Evolutionary conservation across 495 filamentous ascomycete species (phyloP).

Genomic region (Xylaria cubensis): DNA sequence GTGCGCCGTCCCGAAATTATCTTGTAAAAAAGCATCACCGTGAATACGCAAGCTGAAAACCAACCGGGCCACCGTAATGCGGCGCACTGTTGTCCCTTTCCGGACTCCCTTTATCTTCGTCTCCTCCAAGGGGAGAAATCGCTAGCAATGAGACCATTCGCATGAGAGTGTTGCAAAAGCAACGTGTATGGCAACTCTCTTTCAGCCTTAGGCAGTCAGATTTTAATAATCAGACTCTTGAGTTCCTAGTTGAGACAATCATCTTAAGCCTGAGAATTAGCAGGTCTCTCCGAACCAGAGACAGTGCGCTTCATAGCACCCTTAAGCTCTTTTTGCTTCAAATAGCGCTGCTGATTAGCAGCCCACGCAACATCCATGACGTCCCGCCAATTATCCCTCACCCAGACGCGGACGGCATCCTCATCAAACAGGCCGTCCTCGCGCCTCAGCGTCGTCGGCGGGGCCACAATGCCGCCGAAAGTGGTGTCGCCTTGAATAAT

Average conservation of each 20-base stretch:
- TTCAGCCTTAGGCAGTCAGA: neutral
- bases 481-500: constrained; percentile 43
- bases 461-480: constrained; percentile 35
- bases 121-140: too few species aligned
- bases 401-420: constrained; percentile 42
- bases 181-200: neutral
- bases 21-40: neutral
- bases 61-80: too few species aligned
- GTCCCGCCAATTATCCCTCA: constrained; percentile 43
- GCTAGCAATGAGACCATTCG: too few species aligned
- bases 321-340: constrained; percentile 35
- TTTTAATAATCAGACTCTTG: neutral
- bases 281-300: neutral
- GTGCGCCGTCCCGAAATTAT: neutral
- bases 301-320: neutral
- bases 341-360: constrained; percentile 31
- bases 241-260: neutral
- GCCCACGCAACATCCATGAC: constrained; percentile 43
- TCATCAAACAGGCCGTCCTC: constrained; percentile 48
- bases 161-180: too few species aligned
- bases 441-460: constrained; percentile 30
- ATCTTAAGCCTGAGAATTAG: neutral
- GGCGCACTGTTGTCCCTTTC: too few species aligned
- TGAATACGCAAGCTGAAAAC: too few species aligned
- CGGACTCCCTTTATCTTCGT: too few species aligned